Conservation (phyloP, 768 basidiomycete species). For the Leccinum olivaceopallidum region DNA sequence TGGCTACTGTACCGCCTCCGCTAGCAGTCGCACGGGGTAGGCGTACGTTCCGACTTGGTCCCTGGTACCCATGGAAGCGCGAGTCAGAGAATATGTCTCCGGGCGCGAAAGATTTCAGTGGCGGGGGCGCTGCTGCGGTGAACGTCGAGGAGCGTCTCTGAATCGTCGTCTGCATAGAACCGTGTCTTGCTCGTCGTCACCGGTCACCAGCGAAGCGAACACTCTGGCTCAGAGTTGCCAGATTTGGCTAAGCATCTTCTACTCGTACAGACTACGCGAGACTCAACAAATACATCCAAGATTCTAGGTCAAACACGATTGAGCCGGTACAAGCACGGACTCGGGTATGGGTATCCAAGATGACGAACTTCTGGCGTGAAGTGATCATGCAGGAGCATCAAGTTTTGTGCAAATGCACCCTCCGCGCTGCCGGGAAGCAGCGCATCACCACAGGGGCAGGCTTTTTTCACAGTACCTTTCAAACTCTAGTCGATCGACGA, state of each 20-base stretch:
- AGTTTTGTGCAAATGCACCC: neutral
- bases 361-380: neutral
- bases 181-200: neutral
- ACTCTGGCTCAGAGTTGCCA: slow-evolving; percentile 2
- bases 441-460: neutral
- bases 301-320: neutral
- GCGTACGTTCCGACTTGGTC: slow-evolving; percentile 54
- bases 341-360: neutral
- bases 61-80: slow-evolving; percentile 44
- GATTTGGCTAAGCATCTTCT: slow-evolving; percentile 2
- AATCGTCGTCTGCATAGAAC: slow-evolving; percentile 24
- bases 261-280: neutral
- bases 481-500: slow-evolving; percentile 20
- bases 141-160: slow-evolving; percentile 32
- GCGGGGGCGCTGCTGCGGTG: slow-evolving; percentile 5
- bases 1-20: slow-evolving; percentile 69
- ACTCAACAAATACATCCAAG: neutral
- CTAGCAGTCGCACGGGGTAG: slow-evolving; percentile 56
- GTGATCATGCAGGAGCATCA: neutral
- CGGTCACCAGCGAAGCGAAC: neutral
- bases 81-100: slow-evolving; percentile 42
- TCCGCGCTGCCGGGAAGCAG: neutral
- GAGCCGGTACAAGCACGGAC: neutral
- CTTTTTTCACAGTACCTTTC: neutral
- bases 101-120: slow-evolving; percentile 6